A percentile compares a stretch with the other conserved stretches of the same genome.
These are phyloP conservation scores for Camelina sativa DNA, from an alignment of 345 rosid species.

Conservation along the genomic window DNA sequence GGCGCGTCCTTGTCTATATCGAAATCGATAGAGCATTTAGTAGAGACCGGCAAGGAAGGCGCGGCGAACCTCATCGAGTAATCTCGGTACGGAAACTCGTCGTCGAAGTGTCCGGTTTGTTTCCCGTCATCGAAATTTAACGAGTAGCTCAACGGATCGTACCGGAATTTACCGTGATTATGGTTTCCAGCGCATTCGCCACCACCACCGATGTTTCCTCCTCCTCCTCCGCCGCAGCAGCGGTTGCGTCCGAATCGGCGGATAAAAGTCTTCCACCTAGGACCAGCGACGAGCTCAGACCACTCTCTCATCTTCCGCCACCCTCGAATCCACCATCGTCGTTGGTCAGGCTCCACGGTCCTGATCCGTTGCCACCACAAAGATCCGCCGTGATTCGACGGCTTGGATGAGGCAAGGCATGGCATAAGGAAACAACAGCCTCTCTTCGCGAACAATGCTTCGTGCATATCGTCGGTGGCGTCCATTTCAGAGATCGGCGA, in stretches of 20 bases:
- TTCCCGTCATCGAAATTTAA: slow-evolving; percentile 80
- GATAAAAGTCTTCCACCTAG: slow-evolving; percentile 59
- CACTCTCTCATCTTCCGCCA: slow-evolving; percentile 53
- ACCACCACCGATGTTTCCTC: neutral
- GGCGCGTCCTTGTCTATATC: slow-evolving; percentile 37
- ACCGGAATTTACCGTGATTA: slow-evolving; percentile 53
- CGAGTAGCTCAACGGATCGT: slow-evolving; percentile 78
- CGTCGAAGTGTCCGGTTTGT: slow-evolving; percentile 41
- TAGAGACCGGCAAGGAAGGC: slow-evolving; percentile 47
- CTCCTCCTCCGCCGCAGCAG: slow-evolving; percentile 50
- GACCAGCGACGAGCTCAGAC: slow-evolving; percentile 58
- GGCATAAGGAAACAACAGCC: slow-evolving; percentile 55
- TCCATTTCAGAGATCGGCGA: slow-evolving; percentile 28
- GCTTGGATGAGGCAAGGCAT: slow-evolving; percentile 32
- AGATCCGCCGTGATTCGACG: slow-evolving; percentile 33
- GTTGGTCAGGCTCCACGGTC: slow-evolving; percentile 16
- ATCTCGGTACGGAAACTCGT: slow-evolving; percentile 43
- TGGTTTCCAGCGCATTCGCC: neutral
- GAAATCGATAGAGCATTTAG: slow-evolving; percentile 48
- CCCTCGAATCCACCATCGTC: slow-evolving; percentile 46
- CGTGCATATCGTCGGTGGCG: slow-evolving; percentile 40
- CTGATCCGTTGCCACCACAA: slow-evolving; percentile 50
- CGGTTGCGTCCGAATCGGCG: slow-evolving; percentile 49
- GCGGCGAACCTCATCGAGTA: slow-evolving; percentile 55
- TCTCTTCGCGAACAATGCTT: slow-evolving; percentile 37